Evolutionary conservation across 2,329 filamentous ascomycete genomes (phyloP).

Genomic region (Trichocomaceae sp.): DNA sequence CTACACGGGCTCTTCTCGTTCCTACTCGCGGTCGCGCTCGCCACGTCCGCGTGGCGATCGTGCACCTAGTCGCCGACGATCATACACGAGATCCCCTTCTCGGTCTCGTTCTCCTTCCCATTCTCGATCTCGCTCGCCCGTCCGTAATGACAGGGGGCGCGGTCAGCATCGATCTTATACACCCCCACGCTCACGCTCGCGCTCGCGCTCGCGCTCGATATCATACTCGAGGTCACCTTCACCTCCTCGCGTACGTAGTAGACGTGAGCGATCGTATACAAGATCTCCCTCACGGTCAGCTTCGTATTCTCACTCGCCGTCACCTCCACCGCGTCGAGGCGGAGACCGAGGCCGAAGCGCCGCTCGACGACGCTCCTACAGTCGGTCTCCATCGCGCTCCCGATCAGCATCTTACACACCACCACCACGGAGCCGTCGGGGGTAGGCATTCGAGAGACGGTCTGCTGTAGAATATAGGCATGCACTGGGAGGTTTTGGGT

Average conservation of each 20-base stretch:
- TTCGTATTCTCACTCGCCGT: constrained; percentile 39
- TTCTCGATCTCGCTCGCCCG: constrained; percentile 16
- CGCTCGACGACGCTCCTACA: constrained; percentile 31
- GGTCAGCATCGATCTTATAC: constrained; percentile 29
- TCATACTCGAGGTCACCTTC: constrained; percentile 40
- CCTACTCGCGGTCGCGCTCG: constrained; percentile 38
- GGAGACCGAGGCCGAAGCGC: constrained; percentile 6
- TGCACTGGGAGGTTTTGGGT: neutral
- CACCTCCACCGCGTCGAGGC: constrained; percentile 11
- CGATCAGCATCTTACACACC: constrained; percentile 10
- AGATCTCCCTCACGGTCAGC: constrained; percentile 27
- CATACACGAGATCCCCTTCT: constrained; percentile 33
- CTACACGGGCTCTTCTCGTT: constrained; percentile 38
- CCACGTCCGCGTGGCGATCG: constrained; percentile 14
- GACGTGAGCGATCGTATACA: constrained; percentile 23
- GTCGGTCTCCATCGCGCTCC: constrained; percentile 31
- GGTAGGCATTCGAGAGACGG: neutral
- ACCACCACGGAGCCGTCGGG: constrained; percentile 4
- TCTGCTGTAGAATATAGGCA: constrained; percentile 2
- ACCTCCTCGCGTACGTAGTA: constrained; percentile 12
- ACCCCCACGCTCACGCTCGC: constrained; percentile 21
- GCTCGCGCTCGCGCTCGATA: constrained; percentile 17
- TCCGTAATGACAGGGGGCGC: constrained; percentile 15
- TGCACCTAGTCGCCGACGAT: constrained; percentile 15
- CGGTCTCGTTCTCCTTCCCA: constrained; percentile 19